Percentiles rank a stretch among this genome's conserved stretches.
Evolutionary conservation across 441 rosid species (phyloP).

Genomic region (Gossypium schwendimanii): DNA sequence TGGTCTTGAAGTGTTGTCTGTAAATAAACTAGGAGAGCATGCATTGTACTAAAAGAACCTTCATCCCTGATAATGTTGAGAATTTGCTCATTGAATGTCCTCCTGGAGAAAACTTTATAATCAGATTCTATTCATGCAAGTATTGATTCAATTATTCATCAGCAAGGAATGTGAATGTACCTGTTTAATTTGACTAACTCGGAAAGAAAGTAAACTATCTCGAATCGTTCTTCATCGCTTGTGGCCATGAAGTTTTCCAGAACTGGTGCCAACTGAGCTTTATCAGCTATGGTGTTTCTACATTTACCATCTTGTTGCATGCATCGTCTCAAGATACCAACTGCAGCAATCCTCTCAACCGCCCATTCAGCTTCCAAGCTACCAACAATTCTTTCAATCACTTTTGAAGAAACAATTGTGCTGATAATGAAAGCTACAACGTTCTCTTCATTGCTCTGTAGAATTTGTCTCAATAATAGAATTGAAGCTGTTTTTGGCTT

Average conservation of each 20-base stretch:
- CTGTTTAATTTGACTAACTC: constrained; percentile 55
- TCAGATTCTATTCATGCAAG: neutral
- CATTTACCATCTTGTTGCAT: constrained; percentile 55
- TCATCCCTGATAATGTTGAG: constrained; percentile 54
- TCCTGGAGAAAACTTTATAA: constrained; percentile 28
- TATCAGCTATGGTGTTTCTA: constrained; percentile 52
- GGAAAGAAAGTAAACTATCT: constrained; percentile 47
- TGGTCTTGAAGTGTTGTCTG: constrained; percentile 49
- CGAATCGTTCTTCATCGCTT: constrained; percentile 38
- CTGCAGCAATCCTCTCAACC: constrained; percentile 58
- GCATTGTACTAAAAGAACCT: constrained; percentile 63
- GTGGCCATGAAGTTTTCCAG: constrained; percentile 42
- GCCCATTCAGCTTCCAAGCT: constrained; percentile 45
- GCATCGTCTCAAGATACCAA: constrained; percentile 45
- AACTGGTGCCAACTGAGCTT: constrained; percentile 48
- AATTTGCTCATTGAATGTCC: constrained; percentile 48
- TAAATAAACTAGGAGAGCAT: constrained; percentile 46
- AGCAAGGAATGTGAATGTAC: constrained; percentile 22
- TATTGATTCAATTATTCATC: neutral
- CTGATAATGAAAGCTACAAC: constrained; percentile 30
- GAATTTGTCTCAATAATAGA: constrained; percentile 41
- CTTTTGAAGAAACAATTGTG: constrained; percentile 34
- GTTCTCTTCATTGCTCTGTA: constrained; percentile 32
- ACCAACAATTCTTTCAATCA: constrained; percentile 32
- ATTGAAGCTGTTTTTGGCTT: constrained; percentile 49